These are phyloP conservation scores for Dovyalis caffra DNA, from an alignment of 345 rosid genomes.

Conservation along the genomic window DNA sequence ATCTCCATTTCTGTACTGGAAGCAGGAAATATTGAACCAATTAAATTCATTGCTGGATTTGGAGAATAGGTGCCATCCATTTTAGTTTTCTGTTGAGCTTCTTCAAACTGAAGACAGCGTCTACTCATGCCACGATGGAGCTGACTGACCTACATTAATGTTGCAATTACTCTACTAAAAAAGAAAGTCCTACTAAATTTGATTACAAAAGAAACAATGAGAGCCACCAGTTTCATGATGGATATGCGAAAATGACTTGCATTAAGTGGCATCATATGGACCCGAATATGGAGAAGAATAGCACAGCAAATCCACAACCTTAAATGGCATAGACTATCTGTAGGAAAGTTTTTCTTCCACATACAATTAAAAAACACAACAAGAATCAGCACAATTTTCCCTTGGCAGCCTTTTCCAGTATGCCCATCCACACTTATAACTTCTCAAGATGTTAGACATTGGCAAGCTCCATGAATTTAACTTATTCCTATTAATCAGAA, in stretches of 20 bases:
- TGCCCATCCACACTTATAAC: not conserved
- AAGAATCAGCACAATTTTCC: not conserved
- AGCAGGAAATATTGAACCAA: conserved; percentile 25
- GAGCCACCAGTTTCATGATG: not conserved
- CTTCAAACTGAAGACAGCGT: conserved; percentile 65
- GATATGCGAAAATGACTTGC: not conserved
- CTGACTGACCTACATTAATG: conserved; percentile 40
- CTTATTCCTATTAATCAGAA: not conserved
- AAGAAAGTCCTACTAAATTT: conserved; percentile 19
- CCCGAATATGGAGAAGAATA: not conserved
- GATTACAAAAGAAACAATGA: not conserved
- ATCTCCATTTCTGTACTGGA: conserved; percentile 28
- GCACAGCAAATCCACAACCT: not conserved
- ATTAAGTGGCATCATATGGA: not conserved
- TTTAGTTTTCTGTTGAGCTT: conserved; percentile 29
- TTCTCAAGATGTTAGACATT: not conserved
- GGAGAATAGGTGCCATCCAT: conserved; percentile 16
- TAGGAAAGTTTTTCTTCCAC: not conserved
- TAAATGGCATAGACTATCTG: not conserved
- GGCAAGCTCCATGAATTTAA: not conserved
- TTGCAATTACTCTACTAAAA: conserved; percentile 30
- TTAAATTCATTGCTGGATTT: conserved; percentile 15
- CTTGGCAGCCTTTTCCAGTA: not conserved
- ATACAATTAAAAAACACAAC: not conserved
- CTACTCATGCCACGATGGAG: conserved; percentile 56